Evolutionary conservation across 805 yeast genomes (phyloP).

Genomic region (Metschnikowia koreensis): DNA sequence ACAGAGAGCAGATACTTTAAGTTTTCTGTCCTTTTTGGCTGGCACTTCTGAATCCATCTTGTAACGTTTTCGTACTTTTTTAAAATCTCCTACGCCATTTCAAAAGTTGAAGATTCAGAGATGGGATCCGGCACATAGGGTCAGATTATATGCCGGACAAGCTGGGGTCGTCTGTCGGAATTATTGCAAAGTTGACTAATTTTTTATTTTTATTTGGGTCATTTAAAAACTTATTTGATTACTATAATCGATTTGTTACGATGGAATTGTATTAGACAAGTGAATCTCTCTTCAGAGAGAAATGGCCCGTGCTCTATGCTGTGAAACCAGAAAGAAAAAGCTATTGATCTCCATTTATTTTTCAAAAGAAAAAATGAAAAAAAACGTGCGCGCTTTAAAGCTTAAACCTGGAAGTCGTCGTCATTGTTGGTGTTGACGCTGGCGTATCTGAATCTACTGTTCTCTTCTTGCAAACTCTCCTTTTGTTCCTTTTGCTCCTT

Average conservation of each 20-base stretch:
- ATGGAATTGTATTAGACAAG: conserved; percentile 6
- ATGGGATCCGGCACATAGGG: conserved; percentile 3
- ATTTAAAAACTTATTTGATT: neutral
- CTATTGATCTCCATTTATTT: neutral
- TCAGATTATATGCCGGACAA: conserved; percentile 1
- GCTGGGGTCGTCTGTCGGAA: neutral
- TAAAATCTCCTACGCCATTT: neutral
- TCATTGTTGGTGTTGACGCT: conserved; percentile 43
- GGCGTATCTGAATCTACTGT: conserved; percentile 44
- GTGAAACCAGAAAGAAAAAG: conserved; percentile 2
- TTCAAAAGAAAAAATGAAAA: neutral
- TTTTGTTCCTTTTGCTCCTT: conserved; percentile 30
- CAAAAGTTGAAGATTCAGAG: neutral
- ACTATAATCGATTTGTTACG: conserved; percentile 2
- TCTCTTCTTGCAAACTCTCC: conserved; percentile 35
- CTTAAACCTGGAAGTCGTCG: conserved; percentile 39
- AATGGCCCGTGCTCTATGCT: conserved; percentile 6
- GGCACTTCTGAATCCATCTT: neutral
- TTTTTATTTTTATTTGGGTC: no score
- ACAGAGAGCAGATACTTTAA: conserved; percentile 55
- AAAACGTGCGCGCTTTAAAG: neutral
- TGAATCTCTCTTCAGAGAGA: neutral
- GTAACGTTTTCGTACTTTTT: neutral
- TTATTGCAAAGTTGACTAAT: neutral
- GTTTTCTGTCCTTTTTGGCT: conserved; percentile 1